Conservation (phyloP, 2,329 filamentous ascomycete species). For the Sporothrix globosa region DNA sequence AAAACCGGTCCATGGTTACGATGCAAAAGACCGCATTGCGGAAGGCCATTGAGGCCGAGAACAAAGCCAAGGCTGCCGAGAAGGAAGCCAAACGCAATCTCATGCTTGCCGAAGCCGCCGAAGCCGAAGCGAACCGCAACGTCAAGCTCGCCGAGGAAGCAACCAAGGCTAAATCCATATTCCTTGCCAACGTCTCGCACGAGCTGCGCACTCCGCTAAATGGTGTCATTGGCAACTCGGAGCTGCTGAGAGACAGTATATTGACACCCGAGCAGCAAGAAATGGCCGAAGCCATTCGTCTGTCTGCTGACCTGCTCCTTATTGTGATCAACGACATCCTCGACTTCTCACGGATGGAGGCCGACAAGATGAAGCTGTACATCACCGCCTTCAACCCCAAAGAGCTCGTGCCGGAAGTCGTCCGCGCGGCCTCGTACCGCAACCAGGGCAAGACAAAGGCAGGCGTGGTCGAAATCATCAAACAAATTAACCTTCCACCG, state of each 20-base stretch:
- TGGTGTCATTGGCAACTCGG: conserved; percentile 86
- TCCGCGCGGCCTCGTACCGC: conserved; percentile 67
- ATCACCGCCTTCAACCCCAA: conserved; percentile 69
- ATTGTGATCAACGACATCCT: conserved; percentile 96
- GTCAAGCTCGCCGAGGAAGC: conserved; percentile 83
- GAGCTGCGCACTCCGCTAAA: conserved; percentile 82
- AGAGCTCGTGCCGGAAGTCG: conserved; percentile 68
- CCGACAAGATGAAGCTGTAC: conserved; percentile 81
- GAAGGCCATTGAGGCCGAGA: conserved; percentile 72
- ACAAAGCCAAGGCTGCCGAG: conserved; percentile 76
- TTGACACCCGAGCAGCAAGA: conserved; percentile 77
- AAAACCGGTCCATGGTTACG: conserved; percentile 76
- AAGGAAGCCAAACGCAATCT: conserved; percentile 77
- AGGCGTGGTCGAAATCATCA: conserved; percentile 65
- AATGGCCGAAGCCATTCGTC: conserved; percentile 83
- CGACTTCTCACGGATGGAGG: conserved; percentile 93
- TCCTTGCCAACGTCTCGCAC: conserved; percentile 78
- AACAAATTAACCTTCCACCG: conserved; percentile 75
- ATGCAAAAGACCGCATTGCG: conserved; percentile 74
- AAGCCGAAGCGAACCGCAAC: conserved; percentile 75
- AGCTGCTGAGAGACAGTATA: conserved; percentile 75
- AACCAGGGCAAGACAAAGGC: conserved; percentile 65
- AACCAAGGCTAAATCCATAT: conserved; percentile 80
- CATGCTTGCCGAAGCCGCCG: conserved; percentile 78
- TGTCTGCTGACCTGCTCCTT: conserved; percentile 82